Percentiles rank a stretch among this genome's conserved stretches.
phyloP scores from a whole-genome alignment of 192 early-diverging fungal genomes.

The Lunasporangiospora selenospora region DNA sequence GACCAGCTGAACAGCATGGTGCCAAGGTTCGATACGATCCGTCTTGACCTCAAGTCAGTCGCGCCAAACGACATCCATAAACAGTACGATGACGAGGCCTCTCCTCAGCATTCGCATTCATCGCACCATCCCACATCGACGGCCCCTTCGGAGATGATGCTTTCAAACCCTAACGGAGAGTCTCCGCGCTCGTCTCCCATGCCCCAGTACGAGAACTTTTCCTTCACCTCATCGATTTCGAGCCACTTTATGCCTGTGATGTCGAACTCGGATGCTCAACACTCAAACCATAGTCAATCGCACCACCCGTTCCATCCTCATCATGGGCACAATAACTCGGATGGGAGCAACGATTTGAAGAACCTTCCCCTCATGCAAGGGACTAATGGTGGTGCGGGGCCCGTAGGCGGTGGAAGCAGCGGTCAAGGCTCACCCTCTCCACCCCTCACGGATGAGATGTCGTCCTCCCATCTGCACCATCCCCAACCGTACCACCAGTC shows the following conservation, averaged over 20 bases:
- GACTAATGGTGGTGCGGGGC: neutral
- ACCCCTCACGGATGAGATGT: slow-evolving; percentile 23
- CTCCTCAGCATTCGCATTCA: neutral
- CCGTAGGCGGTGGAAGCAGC: too few species aligned
- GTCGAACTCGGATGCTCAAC: slow-evolving; percentile 3
- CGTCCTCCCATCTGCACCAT: slow-evolving; percentile 25
- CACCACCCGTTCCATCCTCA: slow-evolving; percentile 6
- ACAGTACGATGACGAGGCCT: slow-evolving; percentile 18
- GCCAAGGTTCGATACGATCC: slow-evolving; percentile 35
- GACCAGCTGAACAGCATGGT: slow-evolving; percentile 41
- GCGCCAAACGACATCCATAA: slow-evolving; percentile 38
- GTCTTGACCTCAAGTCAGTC: slow-evolving; percentile 41
- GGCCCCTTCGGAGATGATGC: neutral
- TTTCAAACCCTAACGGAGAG: slow-evolving; percentile 37
- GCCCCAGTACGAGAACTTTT: slow-evolving; percentile 42
- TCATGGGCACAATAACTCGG: neutral
- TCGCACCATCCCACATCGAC: slow-evolving; percentile 4
- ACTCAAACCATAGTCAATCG: slow-evolving; percentile 21
- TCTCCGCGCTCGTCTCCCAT: slow-evolving; percentile 42
- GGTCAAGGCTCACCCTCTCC: slow-evolving; percentile 27
- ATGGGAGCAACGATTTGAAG: too few species aligned
- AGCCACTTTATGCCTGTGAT: slow-evolving; percentile 34
- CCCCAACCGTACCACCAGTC: slow-evolving; percentile 24
- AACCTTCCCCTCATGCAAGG: slow-evolving; percentile 28
- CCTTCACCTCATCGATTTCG: slow-evolving; percentile 43